These are phyloP conservation scores for Xylaria sp. DNA, from an alignment of 2,329 filamentous ascomycete genomes.

Conservation along the genomic window DNA sequence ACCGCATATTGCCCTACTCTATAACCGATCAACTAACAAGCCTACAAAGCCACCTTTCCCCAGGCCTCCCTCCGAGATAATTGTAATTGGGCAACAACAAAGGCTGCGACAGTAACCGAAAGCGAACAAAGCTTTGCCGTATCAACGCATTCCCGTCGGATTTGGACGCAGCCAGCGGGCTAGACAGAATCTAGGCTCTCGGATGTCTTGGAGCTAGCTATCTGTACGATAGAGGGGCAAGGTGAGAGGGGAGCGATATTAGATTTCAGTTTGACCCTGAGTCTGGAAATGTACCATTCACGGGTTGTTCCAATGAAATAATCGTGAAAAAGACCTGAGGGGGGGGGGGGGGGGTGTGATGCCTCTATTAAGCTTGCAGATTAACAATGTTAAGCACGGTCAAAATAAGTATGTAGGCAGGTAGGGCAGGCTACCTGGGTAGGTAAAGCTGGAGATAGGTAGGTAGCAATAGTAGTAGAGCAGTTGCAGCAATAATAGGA, in stretches of 20 bases:
- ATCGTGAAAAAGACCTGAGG: neutral
- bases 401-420: neutral
- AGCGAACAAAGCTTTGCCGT: conserved; percentile 17
- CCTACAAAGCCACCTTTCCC: conserved; percentile 12
- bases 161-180: neutral
- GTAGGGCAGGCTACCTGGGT: neutral
- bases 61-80: neutral
- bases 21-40: neutral
- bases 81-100: conserved; percentile 16
- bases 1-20: conserved; percentile 41
- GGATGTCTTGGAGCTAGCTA: conserved; percentile 20
- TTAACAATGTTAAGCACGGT: conserved; percentile 28
- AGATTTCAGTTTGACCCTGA: neutral
- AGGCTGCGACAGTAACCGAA: conserved; percentile 20
- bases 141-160: conserved; percentile 28
- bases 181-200: conserved; percentile 4
- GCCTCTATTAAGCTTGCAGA: conserved; percentile 21
- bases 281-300: neutral
- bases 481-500: neutral
- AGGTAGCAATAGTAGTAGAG: neutral
- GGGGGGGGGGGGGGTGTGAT: conserved; percentile 3
- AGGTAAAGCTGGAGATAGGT: too few species aligned
- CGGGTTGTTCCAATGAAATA: conserved; percentile 2
- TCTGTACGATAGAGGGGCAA: conserved; percentile 3
- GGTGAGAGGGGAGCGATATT: too few species aligned